phyloP scores from a whole-genome alignment of 345 rosid species.

The Lepidium sativum region DNA sequence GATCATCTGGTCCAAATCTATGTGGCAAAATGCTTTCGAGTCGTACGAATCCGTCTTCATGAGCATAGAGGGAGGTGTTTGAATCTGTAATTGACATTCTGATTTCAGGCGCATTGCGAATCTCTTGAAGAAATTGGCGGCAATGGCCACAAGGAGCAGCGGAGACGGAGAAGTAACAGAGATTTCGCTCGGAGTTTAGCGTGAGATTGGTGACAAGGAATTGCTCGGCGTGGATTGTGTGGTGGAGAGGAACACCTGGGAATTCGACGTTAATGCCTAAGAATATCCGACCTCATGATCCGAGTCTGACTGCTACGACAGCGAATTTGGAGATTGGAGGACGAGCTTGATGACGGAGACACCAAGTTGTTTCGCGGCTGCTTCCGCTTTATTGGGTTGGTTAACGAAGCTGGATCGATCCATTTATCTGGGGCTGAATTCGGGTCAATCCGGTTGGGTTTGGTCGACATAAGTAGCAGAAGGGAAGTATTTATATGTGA shows the following conservation, averaged over 20 bases:
- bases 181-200: constrained; percentile 43
- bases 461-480: too few relatives aligned
- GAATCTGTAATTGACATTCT: constrained; percentile 24
- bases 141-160: constrained; percentile 85
- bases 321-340: constrained; percentile 55
- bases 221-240: constrained; percentile 80
- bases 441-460: too few relatives aligned
- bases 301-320: constrained; percentile 62
- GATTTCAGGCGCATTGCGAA: constrained; percentile 42
- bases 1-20: constrained; percentile 70
- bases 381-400: too few relatives aligned
- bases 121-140: constrained; percentile 79
- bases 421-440: too few relatives aligned
- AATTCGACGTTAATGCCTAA: constrained; percentile 70
- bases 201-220: constrained; percentile 72
- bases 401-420: too few relatives aligned
- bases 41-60: constrained; percentile 21
- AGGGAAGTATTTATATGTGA: too few relatives aligned
- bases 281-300: constrained; percentile 65
- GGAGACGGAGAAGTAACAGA: constrained; percentile 56
- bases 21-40: constrained; percentile 50
- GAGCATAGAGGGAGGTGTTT: constrained; percentile 1
- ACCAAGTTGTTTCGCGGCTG: not conserved
- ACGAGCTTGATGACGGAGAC: not conserved
- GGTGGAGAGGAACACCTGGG: constrained; percentile 67